Evolutionary conservation across 2,329 filamentous ascomycete species (phyloP).

Genomic region (Dactylellina cionopaga): DNA sequence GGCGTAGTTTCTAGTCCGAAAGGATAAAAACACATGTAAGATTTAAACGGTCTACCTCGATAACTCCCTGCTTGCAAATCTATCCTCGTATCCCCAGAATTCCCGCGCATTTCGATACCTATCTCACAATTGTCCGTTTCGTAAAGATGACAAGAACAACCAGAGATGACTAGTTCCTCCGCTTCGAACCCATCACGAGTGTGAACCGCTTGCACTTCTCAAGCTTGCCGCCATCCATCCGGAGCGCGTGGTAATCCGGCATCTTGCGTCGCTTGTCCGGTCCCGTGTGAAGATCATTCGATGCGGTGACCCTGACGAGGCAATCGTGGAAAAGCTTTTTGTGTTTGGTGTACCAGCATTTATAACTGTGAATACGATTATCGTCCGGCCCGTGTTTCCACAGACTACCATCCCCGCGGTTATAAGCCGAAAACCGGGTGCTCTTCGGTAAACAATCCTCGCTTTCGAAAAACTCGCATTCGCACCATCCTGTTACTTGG

Average conservation of each 20-base stretch:
- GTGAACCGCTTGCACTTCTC: background rate
- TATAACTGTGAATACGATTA: slow-evolving; percentile 9
- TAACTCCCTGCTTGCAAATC: background rate
- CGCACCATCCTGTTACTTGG: slow-evolving; percentile 2
- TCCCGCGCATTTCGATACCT: background rate
- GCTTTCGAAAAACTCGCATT: slow-evolving; percentile 22
- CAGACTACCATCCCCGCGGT: background rate
- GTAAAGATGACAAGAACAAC: background rate
- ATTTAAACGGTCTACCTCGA: background rate
- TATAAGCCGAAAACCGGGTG: slow-evolving; percentile 3
- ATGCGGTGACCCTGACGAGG: background rate
- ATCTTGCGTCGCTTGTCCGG: background rate
- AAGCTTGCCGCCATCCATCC: background rate
- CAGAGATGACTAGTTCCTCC: background rate
- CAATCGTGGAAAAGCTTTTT: background rate
- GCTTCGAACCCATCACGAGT: background rate
- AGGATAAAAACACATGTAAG: background rate
- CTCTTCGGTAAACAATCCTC: background rate
- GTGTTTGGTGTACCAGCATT: slow-evolving; percentile 1
- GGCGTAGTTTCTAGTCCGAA: no score
- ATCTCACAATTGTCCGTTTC: background rate
- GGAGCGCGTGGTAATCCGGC: background rate
- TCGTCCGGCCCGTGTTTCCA: slow-evolving; percentile 7
- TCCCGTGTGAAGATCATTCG: background rate
- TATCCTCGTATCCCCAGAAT: background rate